Evolutionary conservation across 768 basidiomycete species (phyloP).

Genomic region (Leccinum ochraceum): DNA sequence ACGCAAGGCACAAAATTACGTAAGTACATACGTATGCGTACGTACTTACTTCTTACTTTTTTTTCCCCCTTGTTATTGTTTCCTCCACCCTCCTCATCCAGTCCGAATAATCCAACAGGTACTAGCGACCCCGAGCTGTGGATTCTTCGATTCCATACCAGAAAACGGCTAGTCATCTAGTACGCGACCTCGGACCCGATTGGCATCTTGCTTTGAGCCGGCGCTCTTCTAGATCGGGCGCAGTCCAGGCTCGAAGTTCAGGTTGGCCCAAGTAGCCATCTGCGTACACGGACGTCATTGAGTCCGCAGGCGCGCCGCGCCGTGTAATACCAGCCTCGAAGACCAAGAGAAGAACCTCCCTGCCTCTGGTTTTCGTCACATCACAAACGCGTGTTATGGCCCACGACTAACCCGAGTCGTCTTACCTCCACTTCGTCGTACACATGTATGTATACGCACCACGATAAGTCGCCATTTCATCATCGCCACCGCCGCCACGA

Average conservation of each 20-base stretch:
- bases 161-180: too few species aligned
- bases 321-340: background rate
- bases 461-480: background rate
- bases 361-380: background rate
- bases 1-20: background rate
- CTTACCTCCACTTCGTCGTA: background rate
- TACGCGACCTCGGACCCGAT: background rate
- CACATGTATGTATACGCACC: background rate
- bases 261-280: background rate
- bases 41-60: background rate
- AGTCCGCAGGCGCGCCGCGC: background rate
- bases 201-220: background rate
- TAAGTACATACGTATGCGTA: too few species aligned
- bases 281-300: background rate
- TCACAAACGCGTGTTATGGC: background rate
- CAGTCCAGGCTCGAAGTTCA: background rate
- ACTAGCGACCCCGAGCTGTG: too few species aligned
- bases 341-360: background rate
- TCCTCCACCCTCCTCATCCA: background rate
- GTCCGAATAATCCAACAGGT: too few species aligned
- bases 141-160: background rate
- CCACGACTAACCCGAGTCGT: background rate
- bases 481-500: slow-evolving; percentile 1
- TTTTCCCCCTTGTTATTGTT: background rate
- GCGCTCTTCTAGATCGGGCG: background rate